Evolutionary conservation across 2,329 filamentous ascomycete species (phyloP).

Genomic region (Xylariaceae sp.): DNA sequence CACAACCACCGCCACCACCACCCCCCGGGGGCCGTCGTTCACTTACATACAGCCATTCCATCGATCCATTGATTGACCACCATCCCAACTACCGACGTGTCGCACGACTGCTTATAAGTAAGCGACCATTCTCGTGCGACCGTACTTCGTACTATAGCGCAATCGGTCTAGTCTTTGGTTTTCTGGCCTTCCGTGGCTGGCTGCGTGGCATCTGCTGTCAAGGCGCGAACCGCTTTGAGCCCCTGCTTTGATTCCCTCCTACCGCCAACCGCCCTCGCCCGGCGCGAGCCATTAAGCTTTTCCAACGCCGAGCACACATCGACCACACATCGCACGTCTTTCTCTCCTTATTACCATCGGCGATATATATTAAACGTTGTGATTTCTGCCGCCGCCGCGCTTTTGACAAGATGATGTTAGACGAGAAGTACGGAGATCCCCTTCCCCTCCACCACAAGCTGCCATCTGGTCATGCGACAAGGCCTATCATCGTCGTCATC

Average conservation of each 20-base stretch:
- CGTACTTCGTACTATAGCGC: constrained; percentile 19
- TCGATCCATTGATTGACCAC: not conserved
- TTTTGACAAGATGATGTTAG: constrained; percentile 43
- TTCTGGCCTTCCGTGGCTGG: constrained; percentile 2
- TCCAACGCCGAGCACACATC: constrained; percentile 1
- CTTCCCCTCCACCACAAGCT: constrained; percentile 4
- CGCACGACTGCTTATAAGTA: not conserved
- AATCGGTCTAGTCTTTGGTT: constrained; percentile 25
- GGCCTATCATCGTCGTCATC: constrained; percentile 8
- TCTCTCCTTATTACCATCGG: not conserved
- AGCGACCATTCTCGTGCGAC: not conserved
- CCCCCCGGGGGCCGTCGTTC: no score
- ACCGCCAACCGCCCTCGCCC: constrained; percentile 31
- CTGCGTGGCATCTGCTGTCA: constrained; percentile 33
- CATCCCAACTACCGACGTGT: constrained; percentile 2
- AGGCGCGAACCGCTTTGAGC: constrained; percentile 27
- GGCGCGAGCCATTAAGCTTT: constrained; percentile 33
- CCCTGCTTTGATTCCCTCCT: constrained; percentile 19
- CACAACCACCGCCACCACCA: no score
- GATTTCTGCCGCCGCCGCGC: constrained; percentile 19
- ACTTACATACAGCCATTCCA: not conserved
- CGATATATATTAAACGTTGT: constrained; percentile 6
- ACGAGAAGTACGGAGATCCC: constrained; percentile 47
- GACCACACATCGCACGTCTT: constrained; percentile 11
- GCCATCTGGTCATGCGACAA: constrained; percentile 2